Evolutionary conservation across 1,284 basidiomycete species (phyloP).

Genomic region (Microbotryomycetes sp.): DNA sequence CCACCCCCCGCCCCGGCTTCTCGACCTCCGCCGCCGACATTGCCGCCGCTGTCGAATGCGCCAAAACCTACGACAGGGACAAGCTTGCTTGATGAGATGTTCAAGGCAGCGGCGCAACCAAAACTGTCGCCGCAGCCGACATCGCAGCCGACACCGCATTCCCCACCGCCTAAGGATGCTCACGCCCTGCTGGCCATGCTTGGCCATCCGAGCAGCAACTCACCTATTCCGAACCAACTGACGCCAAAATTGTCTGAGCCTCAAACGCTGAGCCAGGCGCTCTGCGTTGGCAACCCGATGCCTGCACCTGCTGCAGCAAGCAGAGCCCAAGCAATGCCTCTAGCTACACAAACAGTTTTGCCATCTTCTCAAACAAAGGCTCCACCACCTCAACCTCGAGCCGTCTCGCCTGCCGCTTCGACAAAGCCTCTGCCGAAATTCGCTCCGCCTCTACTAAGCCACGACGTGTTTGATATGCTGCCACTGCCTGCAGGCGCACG

Average conservation of each 20-base stretch:
- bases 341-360: background rate
- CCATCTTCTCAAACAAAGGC: background rate
- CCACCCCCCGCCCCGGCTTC: background rate
- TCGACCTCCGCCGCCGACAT: slow-evolving; percentile 7
- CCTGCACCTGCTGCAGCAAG: background rate
- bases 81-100: slow-evolving; percentile 31
- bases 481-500: slow-evolving; percentile 1
- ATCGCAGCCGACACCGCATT: background rate
- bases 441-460: slow-evolving; percentile 19
- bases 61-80: slow-evolving; percentile 7
- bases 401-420: background rate
- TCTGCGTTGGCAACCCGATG: background rate
- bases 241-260: background rate
- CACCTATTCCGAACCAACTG: background rate
- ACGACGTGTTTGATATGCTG: slow-evolving; percentile 21
- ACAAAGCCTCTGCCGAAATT: slow-evolving; percentile 3
- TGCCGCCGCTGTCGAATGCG: slow-evolving; percentile 4
- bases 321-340: too few relatives aligned
- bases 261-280: background rate
- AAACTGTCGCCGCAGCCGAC: background rate
- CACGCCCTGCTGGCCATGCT: slow-evolving; percentile 18
- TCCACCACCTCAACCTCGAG: background rate
- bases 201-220: background rate
- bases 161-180: slow-evolving; percentile 8
- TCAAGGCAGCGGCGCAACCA: slow-evolving; percentile 31